Evolutionary conservation across 2,329 filamentous ascomycete species (phyloP), one percentile per base, ranked within the genome.

Genomic region (Camptophora hylomeconis): DNA sequence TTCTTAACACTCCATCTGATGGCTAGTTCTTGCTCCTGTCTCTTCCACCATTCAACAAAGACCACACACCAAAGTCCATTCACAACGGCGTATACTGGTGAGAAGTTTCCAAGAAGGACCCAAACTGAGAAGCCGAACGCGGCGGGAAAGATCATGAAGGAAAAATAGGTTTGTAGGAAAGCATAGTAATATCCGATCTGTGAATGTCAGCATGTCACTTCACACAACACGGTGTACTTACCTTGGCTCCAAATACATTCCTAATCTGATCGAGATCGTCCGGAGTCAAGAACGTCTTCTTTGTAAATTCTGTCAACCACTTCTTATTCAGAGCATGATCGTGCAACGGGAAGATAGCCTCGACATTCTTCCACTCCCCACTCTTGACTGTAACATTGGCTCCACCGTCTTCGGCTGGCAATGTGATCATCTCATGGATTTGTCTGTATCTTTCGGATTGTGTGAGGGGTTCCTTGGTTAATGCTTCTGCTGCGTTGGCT

Each of bases 11-110:
- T 80, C 87, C 87, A 95, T 44, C 82, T 72, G 10, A 93, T 72
- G 6, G 78, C 76, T 5, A 95, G 63, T 48, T 95, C 86, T 2
- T 75, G 64, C 53, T 95, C 83, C 52, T 92, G 82, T 45, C 87
- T 79, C 59, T 92, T 93, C 87, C 87, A 95, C 54, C 80, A 93
- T 51, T 95, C 87, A 32, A 92, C 79, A 49, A 94, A 94, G 26
- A 87, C 61, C 3, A 89, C 75, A 33, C 78, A 78, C 82, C 86
- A 93, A n/a, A 93, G 58, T 18, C 75, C 78, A 48, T 77, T 86
- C 24, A 77, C 65, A 1, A 86, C 53, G 9, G 80, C 81, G 45
- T 92, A 94, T 27, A 84, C 54, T 33, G 75, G 70, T 2, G 86
- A 93, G 56, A 84, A 95, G 33, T 78, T 71, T 6, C 83, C 83